These are phyloP conservation scores for Phytophthora foliorum DNA, from an alignment of 352 stramenopile species.

Conservation along the genomic window DNA sequence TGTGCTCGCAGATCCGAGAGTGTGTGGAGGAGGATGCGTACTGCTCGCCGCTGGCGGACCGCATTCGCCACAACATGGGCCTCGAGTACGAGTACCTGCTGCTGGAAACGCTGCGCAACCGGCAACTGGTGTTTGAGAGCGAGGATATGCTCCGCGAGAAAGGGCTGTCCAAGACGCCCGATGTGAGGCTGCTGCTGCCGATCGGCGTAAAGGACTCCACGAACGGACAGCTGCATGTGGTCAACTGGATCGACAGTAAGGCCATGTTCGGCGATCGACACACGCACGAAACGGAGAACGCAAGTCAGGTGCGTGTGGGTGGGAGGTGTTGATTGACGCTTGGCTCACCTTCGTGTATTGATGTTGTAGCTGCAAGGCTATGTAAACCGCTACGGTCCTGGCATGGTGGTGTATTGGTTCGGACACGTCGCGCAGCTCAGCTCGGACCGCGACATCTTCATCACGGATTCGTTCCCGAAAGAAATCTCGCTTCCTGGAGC, in stretches of 20 bases:
- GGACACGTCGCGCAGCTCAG: conserved; percentile 71
- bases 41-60: conserved; percentile 83
- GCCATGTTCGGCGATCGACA: conserved; percentile 90
- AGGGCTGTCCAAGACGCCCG: conserved; percentile 88
- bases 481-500: conserved; percentile 67
- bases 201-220: conserved; percentile 74
- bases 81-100: conserved; percentile 91
- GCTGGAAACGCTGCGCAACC: conserved; percentile 74
- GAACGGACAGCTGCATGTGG: conserved; percentile 49
- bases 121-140: conserved; percentile 82
- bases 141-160: conserved; percentile 84
- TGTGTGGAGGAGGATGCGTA: conserved; percentile 76
- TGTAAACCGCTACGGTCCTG: conserved; percentile 82
- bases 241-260: conserved; percentile 94
- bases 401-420: conserved; percentile 93
- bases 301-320: conserved; percentile 48
- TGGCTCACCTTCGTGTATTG: conserved; percentile 8
- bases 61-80: conserved; percentile 79
- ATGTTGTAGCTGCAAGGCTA: conserved; percentile 72
- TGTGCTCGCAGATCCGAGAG: conserved; percentile 57
- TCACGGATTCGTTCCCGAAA: conserved; percentile 65
- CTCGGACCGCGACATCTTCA: conserved; percentile 65
- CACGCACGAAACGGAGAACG: conserved; percentile 84
- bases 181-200: conserved; percentile 82
- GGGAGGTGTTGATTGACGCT: not conserved